Evolutionary conservation across 345 rosid species (phyloP), one percentile per base, ranked within the genome.

Genomic region (Conringia planisiliqua): DNA sequence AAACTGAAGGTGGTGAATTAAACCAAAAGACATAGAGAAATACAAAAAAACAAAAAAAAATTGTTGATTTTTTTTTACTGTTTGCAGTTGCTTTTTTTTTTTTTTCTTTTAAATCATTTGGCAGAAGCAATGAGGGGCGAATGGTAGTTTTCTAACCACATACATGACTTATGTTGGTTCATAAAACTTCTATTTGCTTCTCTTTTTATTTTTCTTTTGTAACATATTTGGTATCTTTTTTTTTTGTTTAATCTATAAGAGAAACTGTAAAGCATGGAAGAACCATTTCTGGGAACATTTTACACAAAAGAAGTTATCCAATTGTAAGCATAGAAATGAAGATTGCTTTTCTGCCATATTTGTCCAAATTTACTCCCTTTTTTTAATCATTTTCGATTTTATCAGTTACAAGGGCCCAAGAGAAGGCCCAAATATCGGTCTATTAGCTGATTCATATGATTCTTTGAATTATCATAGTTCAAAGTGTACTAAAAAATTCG

Each of bases 1-100:
- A 85, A 80, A 64, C 83, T 27, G 86, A 86, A 81, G 84, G 80
- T 33, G 93, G 68, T 58, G 77, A 48, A 84, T 63, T 89, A 77
- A 63, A 80, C 61, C 82, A 29, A 57, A 84, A 87, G 80, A 63
- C 70, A 64, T 85, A 84, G 71, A 47, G 16, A 65, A 38, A 69
- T 46, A 57, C 61, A 56, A 36, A 57, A 56, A 48, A 46, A 62
- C n/a, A n/a, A n/a, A n/a, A n/a, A n/a, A n/a, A n/a, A n/a, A n/a
- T 16, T 44, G 16, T 44, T 57, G 61, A 55, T 62, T 71, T 56
- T 30, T 18, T 17, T 17, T 6, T 48, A 13, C n/a, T 24, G 36
- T 7, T 51, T 50, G 70, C 71, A 47, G 66, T 47, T 76, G 46
- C 65, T 70, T 10, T 48, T 1, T 10, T 50, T 42, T 62, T 64